A percentile compares a stretch with the other conserved stretches of the same genome.
Conservation (phyloP, 2,329 filamentous ascomycete species). For the Fusarium proliferatum region DNA sequence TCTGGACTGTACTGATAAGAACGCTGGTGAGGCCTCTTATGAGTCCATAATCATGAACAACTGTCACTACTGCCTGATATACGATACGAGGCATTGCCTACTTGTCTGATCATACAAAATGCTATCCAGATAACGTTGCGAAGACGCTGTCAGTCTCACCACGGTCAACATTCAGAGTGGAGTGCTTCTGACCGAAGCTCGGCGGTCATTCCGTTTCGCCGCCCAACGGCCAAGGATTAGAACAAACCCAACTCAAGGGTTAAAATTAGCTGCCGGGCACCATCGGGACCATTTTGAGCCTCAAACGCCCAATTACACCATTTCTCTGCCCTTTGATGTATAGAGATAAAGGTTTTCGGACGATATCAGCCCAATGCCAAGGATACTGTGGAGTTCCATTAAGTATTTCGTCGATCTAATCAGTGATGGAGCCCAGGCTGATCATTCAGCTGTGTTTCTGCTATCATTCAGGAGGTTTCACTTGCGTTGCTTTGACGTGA, state of each 20-base stretch:
- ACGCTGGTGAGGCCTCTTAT: constrained; percentile 20
- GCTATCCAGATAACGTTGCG: not conserved
- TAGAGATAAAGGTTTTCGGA: constrained; percentile 1
- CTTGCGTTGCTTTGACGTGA: not conserved
- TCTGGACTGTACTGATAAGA: constrained; percentile 3
- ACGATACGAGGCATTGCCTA: not conserved
- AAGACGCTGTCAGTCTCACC: not conserved
- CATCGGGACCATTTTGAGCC: constrained; percentile 11
- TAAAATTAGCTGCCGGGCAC: constrained; percentile 31
- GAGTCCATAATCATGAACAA: not conserved
- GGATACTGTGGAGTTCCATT: not conserved
- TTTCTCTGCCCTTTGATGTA: not conserved
- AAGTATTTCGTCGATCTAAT: constrained; percentile 1
- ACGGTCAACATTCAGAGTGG: constrained; percentile 16
- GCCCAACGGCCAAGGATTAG: constrained; percentile 20
- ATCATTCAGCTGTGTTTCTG: not conserved
- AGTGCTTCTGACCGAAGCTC: constrained; percentile 11
- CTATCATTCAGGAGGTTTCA: not conserved
- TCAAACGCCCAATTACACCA: constrained; percentile 12
- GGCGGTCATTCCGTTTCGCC: constrained; percentile 30
- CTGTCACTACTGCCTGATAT: not conserved
- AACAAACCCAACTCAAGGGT: constrained; percentile 26
- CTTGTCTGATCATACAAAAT: not conserved
- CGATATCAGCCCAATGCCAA: not conserved
- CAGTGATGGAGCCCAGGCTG: not conserved